Conservation (phyloP, 2,329 filamentous ascomycete species). For the Colletotrichum horii region DNA sequence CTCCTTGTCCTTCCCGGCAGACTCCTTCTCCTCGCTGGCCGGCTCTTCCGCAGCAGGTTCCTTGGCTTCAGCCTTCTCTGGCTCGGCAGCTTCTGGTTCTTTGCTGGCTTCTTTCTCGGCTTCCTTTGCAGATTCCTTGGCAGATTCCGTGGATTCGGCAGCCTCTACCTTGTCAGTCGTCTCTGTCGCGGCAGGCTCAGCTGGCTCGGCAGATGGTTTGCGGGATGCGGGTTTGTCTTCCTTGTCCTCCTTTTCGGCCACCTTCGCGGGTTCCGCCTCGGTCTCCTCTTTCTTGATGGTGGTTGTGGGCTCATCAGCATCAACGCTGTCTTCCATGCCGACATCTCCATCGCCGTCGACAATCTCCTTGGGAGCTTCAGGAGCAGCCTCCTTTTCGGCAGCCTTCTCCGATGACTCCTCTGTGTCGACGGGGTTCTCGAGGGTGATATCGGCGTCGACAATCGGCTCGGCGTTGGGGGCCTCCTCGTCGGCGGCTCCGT, state of each 20-base stretch:
- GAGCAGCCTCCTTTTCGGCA: conserved; percentile 9
- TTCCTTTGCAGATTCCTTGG: conserved; percentile 20
- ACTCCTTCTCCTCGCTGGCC: conserved; percentile 13
- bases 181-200: conserved; percentile 25
- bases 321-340: conserved; percentile 50
- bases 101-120: conserved; percentile 15
- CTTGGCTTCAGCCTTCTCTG: conserved; percentile 13
- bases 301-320: conserved; percentile 32
- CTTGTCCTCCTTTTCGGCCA: conserved; percentile 27
- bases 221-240: conserved; percentile 25
- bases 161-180: background rate
- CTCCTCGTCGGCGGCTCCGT: conserved; percentile 36
- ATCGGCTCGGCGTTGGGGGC: conserved; percentile 26
- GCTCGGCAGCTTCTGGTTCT: background rate
- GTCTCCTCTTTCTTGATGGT: conserved; percentile 45
- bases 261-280: conserved; percentile 35
- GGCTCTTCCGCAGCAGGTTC: background rate
- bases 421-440: conserved; percentile 38
- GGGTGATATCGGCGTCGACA: conserved; percentile 27
- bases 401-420: conserved; percentile 1
- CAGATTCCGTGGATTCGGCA: background rate
- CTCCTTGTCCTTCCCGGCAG: conserved; percentile 23
- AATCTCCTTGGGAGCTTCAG: conserved; percentile 27
- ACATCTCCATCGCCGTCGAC: conserved; percentile 56
- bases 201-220: conserved; percentile 1